Conservation (phyloP, 1,284 basidiomycete genomes). For the Sanghuangporus baumii region DNA sequence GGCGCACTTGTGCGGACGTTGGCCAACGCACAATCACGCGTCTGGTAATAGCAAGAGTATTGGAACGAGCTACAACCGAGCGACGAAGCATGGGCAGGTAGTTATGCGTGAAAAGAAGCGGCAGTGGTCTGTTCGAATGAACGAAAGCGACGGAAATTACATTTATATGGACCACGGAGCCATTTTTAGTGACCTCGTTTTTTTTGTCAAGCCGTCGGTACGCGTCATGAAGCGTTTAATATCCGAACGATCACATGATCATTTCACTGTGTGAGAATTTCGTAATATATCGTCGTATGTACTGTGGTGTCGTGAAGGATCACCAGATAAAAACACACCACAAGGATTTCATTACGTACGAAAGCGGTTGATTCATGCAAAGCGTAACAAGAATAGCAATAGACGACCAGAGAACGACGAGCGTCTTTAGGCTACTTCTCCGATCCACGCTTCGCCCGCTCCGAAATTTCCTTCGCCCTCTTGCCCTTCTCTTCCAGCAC, state of each 20-base stretch:
- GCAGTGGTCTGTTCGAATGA: neutral
- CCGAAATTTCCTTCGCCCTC: slow-evolving; percentile 29
- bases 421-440: slow-evolving; percentile 18
- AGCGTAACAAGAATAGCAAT: neutral
- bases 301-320: neutral
- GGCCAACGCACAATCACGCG: neutral
- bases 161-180: neutral
- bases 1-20: neutral
- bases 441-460: slow-evolving; percentile 26
- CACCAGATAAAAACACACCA: no score
- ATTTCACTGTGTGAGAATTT: no score
- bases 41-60: neutral
- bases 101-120: neutral
- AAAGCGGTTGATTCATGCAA: neutral
- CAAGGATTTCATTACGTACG: no score
- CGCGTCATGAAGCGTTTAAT: neutral
- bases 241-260: neutral
- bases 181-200: neutral
- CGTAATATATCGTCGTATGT: no score
- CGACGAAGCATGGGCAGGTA: neutral
- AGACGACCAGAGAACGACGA: neutral
- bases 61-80: neutral
- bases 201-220: neutral
- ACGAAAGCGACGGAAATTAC: neutral
- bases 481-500: slow-evolving; percentile 32